phyloP scores from a whole-genome alignment of 2,329 filamentous ascomycete species.

The Cyanodermella asteris region DNA sequence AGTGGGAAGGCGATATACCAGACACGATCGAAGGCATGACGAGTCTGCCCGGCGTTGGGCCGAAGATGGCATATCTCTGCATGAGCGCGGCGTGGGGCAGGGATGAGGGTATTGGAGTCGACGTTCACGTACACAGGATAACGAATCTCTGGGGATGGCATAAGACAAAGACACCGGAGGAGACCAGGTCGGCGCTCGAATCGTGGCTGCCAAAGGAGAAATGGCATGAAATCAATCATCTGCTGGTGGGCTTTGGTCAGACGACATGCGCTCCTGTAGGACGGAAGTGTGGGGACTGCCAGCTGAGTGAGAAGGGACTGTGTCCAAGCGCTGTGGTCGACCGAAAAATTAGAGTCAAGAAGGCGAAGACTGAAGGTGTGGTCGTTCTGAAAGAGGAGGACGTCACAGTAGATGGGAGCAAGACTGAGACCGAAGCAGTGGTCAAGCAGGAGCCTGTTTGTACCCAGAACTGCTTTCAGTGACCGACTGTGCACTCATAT shows the following conservation, averaged over 20 bases:
- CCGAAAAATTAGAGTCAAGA: conserved; percentile 10
- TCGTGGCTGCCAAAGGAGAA: conserved; percentile 63
- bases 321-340: conserved; percentile 34
- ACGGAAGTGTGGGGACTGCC: conserved; percentile 65
- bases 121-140: conserved; percentile 87
- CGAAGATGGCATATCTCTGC: conserved; percentile 86
- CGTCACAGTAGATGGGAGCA: background rate
- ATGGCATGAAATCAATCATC: conserved; percentile 82
- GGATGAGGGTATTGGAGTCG: conserved; percentile 65
- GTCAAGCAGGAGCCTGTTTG: background rate
- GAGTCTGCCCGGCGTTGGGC: conserved; percentile 65
- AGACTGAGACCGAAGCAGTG: background rate
- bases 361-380: conserved; percentile 1
- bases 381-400: background rate
- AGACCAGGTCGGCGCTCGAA: conserved; percentile 54
- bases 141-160: conserved; percentile 91
- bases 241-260: conserved; percentile 77
- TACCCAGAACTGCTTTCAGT: too few species aligned
- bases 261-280: conserved; percentile 65
- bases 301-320: conserved; percentile 50
- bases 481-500: too few species aligned
- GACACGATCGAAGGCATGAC: conserved; percentile 53
- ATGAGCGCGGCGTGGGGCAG: conserved; percentile 54
- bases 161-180: conserved; percentile 58
- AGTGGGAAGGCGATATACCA: conserved; percentile 57